A percentile compares a stretch with the other conserved stretches of the same genome.
Evolutionary conservation across 352 stramenopile species (phyloP).

Genomic region (Pythium phragmiticola): DNA sequence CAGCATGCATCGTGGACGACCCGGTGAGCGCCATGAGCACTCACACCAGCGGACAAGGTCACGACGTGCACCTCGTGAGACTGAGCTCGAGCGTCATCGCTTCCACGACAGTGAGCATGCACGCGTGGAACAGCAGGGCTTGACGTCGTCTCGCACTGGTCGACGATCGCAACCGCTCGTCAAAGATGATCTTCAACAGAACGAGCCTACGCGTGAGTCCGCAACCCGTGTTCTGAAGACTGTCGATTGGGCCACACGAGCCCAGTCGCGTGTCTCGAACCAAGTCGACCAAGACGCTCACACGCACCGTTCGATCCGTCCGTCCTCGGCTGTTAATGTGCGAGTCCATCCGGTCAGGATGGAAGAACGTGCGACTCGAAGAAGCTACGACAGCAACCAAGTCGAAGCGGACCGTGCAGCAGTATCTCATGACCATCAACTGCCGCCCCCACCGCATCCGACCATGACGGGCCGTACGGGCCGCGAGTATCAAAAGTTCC

Average conservation of each 20-base stretch:
- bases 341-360: background rate
- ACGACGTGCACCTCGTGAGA: no score
- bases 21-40: no score
- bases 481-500: slow-evolving; percentile 8
- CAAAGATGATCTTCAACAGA: background rate
- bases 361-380: background rate
- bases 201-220: background rate
- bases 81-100: no score
- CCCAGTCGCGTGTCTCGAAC: background rate
- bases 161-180: background rate
- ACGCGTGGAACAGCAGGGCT: background rate
- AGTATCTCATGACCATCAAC: background rate
- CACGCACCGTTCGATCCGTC: no score
- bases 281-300: background rate
- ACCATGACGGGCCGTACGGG: slow-evolving; percentile 1
- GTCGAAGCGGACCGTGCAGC: no score
- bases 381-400: background rate
- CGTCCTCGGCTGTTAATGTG: no score
- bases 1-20: no score
- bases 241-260: background rate
- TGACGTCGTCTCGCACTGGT: background rate
- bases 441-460: slow-evolving; percentile 6
- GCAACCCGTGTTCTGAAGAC: background rate
- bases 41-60: no score
- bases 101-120: no score